A percentile compares a stretch with the other conserved stretches of the same genome.
Evolutionary conservation across 1,139 yeast genomes (phyloP).

Genomic region (Candida sp.): DNA sequence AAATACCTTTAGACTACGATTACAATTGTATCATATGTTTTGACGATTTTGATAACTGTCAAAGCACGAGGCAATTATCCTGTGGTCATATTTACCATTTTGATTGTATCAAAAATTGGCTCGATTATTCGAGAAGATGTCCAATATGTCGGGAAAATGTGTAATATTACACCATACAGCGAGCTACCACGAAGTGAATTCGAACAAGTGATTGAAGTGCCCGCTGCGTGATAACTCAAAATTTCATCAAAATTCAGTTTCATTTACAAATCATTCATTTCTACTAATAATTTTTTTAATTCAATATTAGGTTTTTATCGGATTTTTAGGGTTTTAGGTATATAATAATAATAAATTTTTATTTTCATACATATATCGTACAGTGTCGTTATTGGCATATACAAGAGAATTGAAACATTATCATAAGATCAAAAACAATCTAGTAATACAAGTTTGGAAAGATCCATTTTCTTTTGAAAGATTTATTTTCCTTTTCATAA

Average conservation of each 20-base stretch:
- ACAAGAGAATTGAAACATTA: neutral
- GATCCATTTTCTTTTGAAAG: too few relatives aligned
- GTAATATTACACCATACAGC: neutral
- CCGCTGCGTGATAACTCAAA: too few relatives aligned
- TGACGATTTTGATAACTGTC: constrained; percentile 14
- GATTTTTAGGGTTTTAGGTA: constrained; percentile 18
- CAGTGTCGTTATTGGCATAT: neutral
- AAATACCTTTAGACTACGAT: constrained; percentile 10
- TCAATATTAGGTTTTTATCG: constrained; percentile 21
- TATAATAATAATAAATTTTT: neutral
- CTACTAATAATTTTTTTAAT: constrained; percentile 7
- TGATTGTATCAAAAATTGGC: constrained; percentile 45
- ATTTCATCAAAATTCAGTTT: neutral
- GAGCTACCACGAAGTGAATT: too few relatives aligned
- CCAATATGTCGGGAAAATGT: constrained; percentile 42
- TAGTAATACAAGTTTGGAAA: neutral
- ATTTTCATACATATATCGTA: neutral
- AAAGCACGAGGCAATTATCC: constrained; percentile 19
- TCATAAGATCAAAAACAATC: neutral
- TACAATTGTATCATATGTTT: constrained; percentile 23
- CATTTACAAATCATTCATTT: neutral
- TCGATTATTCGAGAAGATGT: constrained; percentile 37
- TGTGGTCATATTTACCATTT: constrained; percentile 48
- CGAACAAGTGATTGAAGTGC: too few relatives aligned
- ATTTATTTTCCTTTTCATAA: neutral